phyloP scores from a whole-genome alignment of 176 grass and related monocot genomes.

The Oryza rufipogon region DNA sequence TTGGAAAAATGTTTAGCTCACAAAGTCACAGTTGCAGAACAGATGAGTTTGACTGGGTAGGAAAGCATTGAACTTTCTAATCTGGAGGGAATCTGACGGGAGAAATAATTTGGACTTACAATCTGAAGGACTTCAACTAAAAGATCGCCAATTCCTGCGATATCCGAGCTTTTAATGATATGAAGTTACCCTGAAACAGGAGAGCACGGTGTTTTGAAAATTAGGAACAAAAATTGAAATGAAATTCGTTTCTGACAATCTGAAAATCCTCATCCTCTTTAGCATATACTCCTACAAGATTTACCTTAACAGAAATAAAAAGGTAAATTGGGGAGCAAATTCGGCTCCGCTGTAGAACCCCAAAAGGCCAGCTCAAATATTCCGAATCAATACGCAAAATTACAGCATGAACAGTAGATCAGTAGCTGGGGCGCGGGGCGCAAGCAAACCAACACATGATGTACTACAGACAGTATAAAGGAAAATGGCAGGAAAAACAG shows the following conservation, averaged over 20 bases:
- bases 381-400: not conserved
- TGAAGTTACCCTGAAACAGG: slow-evolving; percentile 28
- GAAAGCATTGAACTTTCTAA: not conserved
- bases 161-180: not conserved
- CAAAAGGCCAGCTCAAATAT: not conserved
- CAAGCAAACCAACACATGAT: not conserved
- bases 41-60: not conserved
- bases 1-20: not conserved
- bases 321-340: not conserved
- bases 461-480: not conserved
- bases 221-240: not conserved
- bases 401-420: not conserved
- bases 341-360: not conserved
- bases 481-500: slow-evolving; percentile 1
- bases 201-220: not conserved
- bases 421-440: not conserved
- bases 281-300: not conserved
- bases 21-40: not conserved
- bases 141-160: not conserved
- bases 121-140: not conserved
- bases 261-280: not conserved
- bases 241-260: not conserved
- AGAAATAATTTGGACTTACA: not conserved
- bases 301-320: not conserved
- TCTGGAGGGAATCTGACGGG: not conserved